Evolutionary conservation across 352 stramenopile species (phyloP).

Genomic region (Pythium aquatile): DNA sequence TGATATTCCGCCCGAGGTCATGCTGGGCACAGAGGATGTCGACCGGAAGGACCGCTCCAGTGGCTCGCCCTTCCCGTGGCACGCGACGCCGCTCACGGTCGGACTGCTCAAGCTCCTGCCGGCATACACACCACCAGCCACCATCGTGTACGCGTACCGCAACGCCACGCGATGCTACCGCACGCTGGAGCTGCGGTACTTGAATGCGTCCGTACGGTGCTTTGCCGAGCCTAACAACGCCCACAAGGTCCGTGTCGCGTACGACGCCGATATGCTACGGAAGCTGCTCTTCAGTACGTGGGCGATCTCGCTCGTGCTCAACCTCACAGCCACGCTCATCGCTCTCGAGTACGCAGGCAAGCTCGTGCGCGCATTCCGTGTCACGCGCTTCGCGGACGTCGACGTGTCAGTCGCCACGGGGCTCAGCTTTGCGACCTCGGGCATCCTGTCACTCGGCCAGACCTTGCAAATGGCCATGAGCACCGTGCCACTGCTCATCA

Average conservation of each 20-base stretch:
- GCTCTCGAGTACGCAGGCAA: neutral
- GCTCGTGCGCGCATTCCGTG: neutral
- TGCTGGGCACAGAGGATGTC: neutral
- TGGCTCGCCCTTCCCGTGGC: neutral
- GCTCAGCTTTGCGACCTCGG: neutral
- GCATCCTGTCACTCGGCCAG: neutral
- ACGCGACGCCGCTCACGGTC: neutral
- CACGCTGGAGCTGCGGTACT: neutral
- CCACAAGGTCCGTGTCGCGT: neutral
- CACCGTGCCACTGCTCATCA: neutral
- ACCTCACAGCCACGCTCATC: neutral
- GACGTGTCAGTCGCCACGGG: neutral
- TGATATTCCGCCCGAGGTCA: neutral
- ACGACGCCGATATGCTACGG: neutral
- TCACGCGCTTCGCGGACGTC: neutral
- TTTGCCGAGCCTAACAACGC: neutral
- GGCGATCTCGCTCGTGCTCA: neutral
- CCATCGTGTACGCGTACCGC: neutral
- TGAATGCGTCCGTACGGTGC: neutral
- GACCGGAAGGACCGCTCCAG: neutral
- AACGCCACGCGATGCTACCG: neutral
- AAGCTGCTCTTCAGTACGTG: neutral
- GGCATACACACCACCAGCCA: neutral
- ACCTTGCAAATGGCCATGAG: neutral
- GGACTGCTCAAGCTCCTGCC: neutral